A percentile compares a stretch with the other conserved stretches of the same genome.
These are phyloP conservation scores for Rosa lucieae DNA, from an alignment of 306 rosid genomes.

Conservation along the genomic window DNA sequence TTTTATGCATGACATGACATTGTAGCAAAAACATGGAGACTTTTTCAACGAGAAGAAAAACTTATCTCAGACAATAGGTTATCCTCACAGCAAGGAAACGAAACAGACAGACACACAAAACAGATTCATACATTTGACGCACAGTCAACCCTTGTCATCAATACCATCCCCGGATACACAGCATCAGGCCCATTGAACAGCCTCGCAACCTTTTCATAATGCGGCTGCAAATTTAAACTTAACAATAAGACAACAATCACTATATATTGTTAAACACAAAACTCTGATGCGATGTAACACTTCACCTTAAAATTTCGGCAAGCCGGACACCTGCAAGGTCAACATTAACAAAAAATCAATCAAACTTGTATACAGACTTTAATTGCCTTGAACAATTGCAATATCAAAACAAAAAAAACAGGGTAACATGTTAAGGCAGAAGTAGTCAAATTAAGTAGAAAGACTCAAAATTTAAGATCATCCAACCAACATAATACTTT, in stretches of 20 bases:
- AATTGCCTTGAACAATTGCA: background rate
- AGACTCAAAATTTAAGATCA: background rate
- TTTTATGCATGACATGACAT: background rate
- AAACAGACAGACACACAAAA: background rate
- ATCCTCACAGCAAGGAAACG: constrained; percentile 1
- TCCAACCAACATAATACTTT: background rate
- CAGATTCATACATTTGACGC: constrained; percentile 61
- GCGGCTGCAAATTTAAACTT: constrained; percentile 57
- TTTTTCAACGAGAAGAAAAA: background rate
- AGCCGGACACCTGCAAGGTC: constrained; percentile 84
- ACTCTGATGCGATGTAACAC: constrained; percentile 9
- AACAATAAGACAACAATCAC: constrained; percentile 19
- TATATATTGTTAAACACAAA: background rate
- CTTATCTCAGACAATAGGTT: background rate
- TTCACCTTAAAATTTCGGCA: constrained; percentile 94
- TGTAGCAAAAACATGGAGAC: background rate
- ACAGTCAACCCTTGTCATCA: constrained; percentile 97
- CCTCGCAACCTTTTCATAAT: constrained; percentile 93
- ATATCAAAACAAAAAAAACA: background rate
- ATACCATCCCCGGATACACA: constrained; percentile 83
- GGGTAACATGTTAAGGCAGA: background rate
- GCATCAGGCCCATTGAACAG: constrained; percentile 95
- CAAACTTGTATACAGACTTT: constrained; percentile 16
- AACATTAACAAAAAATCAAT: constrained; percentile 17
- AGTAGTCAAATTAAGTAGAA: background rate